Base-by-base conservation (phyloP, 164 flowering plant species). In the Houttuynia cordata region DNA sequence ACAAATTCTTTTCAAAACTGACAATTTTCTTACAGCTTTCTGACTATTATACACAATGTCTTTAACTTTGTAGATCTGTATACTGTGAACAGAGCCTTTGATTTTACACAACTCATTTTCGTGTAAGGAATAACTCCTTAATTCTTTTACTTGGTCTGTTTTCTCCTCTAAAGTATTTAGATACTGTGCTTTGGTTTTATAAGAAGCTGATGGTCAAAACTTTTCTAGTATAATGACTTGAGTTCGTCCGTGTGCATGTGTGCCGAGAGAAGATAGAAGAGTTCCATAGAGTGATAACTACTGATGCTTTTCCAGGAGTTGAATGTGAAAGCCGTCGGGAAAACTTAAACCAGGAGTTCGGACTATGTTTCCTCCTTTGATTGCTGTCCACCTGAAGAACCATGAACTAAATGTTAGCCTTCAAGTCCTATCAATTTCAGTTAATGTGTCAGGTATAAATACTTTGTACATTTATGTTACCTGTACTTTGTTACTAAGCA, bases 281-380 rank as follows among this genome's bases (percentile, higher is more conserved):
- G 17, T 0, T 14, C 49, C 17, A n/a, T 2, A 45, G 17, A 45
- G 17, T 14, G 39, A 45, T n/a, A n/a, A 14, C 54, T 20, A 53
- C 30, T 53, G 22, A 15, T 56, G 66, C 72, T 73, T 91, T 71
- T 78, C 71, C 51, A 56, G 51, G n/a, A 88, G 50, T 64, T 69
- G 72, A 73, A 88, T 51, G 64, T 87, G 88, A 62, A 73, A 81
- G 15, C 98, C 96, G 67, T 86, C 63, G 30, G 95, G 96, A 75
- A 91, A 91, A 63, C 84, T 81, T 61, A 91, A 74, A 59, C 96
- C 98, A 58, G 96, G 96, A 53, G 89, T 91, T 68, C 98, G 76
- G 25, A 86, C 71, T 52, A 81, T 81, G 25, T 91, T 60, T 65
- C 98, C 96, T 67, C 98, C 96, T 69, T 70, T 77, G 71, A 88